These are phyloP conservation scores for Heimioporus sp. DNA, from an alignment of 768 basidiomycete species.

Conservation along the genomic window DNA sequence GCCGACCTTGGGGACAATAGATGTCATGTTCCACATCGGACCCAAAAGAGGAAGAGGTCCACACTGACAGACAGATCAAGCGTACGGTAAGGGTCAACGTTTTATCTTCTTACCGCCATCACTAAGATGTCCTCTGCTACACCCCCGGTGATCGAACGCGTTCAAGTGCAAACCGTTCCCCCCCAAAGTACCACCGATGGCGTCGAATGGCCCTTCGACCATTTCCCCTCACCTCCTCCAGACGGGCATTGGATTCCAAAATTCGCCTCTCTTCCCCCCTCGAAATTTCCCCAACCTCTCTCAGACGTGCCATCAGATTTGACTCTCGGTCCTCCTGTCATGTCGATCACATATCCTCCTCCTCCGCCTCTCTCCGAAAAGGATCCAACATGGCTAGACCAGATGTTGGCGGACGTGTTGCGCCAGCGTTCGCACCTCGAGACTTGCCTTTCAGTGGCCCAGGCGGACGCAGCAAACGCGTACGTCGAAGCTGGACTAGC, in stretches of 20 bases:
- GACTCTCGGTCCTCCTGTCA: slow-evolving; percentile 26
- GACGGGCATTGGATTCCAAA: slow-evolving; percentile 28
- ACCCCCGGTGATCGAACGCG: slow-evolving; percentile 1
- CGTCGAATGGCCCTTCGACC: slow-evolving; percentile 26
- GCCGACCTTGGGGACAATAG: too few relatives aligned
- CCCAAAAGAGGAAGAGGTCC: not conserved
- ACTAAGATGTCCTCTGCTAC: not conserved
- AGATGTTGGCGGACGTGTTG: slow-evolving; percentile 25
- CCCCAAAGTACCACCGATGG: not conserved
- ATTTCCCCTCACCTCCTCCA: slow-evolving; percentile 24
- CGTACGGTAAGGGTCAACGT: too few relatives aligned
- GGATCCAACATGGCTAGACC: slow-evolving; percentile 27
- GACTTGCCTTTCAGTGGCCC: slow-evolving; percentile 11
- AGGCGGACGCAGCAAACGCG: slow-evolving; percentile 18
- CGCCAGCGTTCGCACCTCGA: slow-evolving; percentile 26
- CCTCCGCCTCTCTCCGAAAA: slow-evolving; percentile 18
- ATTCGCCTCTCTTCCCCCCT: slow-evolving; percentile 13
- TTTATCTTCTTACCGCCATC: not conserved
- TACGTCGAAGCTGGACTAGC: slow-evolving; percentile 27
- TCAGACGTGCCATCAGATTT: slow-evolving; percentile 4
- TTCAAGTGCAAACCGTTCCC: not conserved
- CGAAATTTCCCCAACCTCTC: slow-evolving; percentile 13
- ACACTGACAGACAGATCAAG: too few relatives aligned
- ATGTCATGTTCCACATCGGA: too few relatives aligned
- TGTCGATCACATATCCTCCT: slow-evolving; percentile 27